Percentiles rank a stretch among this genome's conserved stretches.
These are phyloP conservation scores for Yamadazyma taylorii DNA, from an alignment of 1,139 yeast genomes.

Conservation along the genomic window DNA sequence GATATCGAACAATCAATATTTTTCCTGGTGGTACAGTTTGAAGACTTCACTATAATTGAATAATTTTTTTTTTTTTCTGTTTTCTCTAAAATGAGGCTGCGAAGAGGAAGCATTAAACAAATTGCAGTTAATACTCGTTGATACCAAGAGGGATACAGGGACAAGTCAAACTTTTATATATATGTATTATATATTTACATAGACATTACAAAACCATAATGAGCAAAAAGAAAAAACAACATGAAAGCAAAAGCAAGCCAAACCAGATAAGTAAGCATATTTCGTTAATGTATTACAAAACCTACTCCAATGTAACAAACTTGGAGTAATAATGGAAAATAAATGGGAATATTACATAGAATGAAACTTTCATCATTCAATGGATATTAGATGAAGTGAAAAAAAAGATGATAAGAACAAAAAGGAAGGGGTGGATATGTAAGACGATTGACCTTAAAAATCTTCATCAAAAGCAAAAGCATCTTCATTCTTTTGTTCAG, in stretches of 20 bases:
- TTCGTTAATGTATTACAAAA: constrained; percentile 2
- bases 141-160: too few species aligned
- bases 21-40: too few species aligned
- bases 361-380: constrained; percentile 3
- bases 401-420: too few species aligned
- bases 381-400: neutral
- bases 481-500: constrained; percentile 28
- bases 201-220: constrained; percentile 10
- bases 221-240: too few species aligned
- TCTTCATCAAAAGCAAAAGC: constrained; percentile 51
- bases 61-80: too few species aligned
- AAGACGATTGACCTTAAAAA: too few species aligned
- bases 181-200: constrained; percentile 9
- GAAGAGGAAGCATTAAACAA: constrained; percentile 2
- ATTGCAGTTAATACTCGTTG: too few species aligned
- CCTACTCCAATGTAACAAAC: too few species aligned
- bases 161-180: neutral
- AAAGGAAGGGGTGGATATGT: too few species aligned
- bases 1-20: too few species aligned
- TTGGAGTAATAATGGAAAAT: neutral
- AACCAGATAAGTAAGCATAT: constrained; percentile 3
- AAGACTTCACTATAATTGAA: too few species aligned
- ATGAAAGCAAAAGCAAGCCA: constrained; percentile 1
- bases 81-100: constrained; percentile 6
- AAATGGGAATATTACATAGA: constrained; percentile 1